These are phyloP conservation scores for Chenopodium album DNA, from an alignment of 148 eudicot species.

Conservation along the genomic window DNA sequence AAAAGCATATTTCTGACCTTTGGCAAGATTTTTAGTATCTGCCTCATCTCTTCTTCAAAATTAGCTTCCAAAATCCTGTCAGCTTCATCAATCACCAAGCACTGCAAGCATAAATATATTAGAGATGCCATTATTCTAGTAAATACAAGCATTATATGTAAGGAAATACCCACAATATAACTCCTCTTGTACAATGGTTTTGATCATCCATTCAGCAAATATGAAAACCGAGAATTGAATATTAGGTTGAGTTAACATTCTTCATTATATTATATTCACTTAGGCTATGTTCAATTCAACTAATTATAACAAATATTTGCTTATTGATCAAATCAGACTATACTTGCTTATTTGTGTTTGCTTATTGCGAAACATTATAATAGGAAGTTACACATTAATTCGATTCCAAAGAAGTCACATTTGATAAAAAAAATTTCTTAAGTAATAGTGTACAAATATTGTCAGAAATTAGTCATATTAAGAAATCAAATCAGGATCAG, in stretches of 20 bases:
- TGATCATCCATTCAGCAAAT: not conserved
- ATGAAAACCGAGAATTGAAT: not conserved
- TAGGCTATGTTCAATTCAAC: too few relatives aligned
- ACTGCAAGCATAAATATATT: conserved; percentile 47
- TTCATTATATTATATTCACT: not conserved
- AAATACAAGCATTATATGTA: not conserved
- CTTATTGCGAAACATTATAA: too few relatives aligned
- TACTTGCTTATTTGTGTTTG: too few relatives aligned
- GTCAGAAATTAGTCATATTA: too few relatives aligned
- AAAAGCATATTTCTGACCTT: conserved; percentile 44
- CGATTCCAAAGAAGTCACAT: too few relatives aligned
- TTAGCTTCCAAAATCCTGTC: conserved; percentile 92
- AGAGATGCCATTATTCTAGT: not conserved
- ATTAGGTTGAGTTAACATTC: not conserved
- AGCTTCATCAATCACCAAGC: conserved; percentile 89
- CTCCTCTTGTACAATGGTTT: not conserved
- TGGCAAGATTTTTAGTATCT: conserved; percentile 77
- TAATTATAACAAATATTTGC: too few relatives aligned
- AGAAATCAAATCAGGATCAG: too few relatives aligned
- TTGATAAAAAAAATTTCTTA: too few relatives aligned
- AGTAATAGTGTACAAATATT: too few relatives aligned
- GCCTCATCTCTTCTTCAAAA: conserved; percentile 93
- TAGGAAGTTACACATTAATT: too few relatives aligned
- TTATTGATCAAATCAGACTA: too few relatives aligned
- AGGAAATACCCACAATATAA: too few relatives aligned